phyloP scores from a whole-genome alignment of 192 early-diverging fungal genomes.

The Umbelopsis ramanniana region DNA sequence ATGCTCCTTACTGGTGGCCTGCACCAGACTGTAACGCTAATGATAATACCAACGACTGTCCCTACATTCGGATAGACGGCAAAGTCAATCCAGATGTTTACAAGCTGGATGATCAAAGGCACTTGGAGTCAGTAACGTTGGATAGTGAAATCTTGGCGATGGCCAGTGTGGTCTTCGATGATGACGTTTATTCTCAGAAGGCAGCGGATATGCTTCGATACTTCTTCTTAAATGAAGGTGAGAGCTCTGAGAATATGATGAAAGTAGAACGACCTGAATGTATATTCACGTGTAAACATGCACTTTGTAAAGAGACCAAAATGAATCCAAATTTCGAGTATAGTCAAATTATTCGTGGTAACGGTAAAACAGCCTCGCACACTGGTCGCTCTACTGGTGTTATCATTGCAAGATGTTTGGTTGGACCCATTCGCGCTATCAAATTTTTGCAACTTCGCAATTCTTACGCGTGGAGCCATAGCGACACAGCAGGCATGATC shows the following conservation, averaged over 20 bases:
- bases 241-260: not conserved
- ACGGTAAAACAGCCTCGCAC: no score
- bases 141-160: not conserved
- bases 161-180: not conserved
- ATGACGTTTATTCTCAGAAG: not conserved
- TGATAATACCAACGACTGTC: not conserved
- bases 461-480: no score
- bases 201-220: not conserved
- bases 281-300: no score
- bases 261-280: not conserved
- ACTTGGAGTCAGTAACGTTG: not conserved
- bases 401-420: no score
- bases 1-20: slow-evolving; percentile 13
- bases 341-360: no score
- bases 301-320: not conserved
- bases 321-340: not conserved
- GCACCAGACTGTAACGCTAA: not conserved
- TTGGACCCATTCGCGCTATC: no score
- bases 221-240: not conserved
- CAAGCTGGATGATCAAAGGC: slow-evolving; percentile 2
- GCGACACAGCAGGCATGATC: no score
- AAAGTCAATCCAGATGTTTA: slow-evolving; percentile 10
- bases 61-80: not conserved
- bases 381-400: no score
- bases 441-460: no score